A percentile compares a stretch with the other conserved stretches of the same genome.
Conservation (phyloP, 2,329 filamentous ascomycete genomes). For the Fusarium napiforme region DNA sequence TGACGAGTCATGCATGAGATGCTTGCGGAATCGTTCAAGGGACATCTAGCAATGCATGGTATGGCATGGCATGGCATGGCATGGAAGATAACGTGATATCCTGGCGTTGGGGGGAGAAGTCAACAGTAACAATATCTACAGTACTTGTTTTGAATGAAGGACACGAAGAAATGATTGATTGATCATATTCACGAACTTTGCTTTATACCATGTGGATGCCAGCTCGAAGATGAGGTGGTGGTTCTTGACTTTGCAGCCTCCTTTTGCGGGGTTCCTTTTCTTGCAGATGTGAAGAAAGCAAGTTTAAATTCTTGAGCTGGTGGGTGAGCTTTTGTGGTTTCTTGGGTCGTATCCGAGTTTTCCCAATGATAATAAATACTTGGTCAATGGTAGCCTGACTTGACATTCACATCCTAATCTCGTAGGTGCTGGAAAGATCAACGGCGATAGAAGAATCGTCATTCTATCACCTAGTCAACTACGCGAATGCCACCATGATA, state of each 20-base stretch:
- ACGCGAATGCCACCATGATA: not conserved
- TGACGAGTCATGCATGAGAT: constrained; percentile 11
- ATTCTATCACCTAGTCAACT: not conserved
- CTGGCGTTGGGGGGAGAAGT: constrained; percentile 35
- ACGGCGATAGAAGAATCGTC: not conserved
- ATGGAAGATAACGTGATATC: constrained; percentile 30
- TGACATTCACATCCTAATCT: not conserved
- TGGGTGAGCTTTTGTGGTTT: not conserved
- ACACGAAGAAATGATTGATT: constrained; percentile 30
- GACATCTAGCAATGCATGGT: constrained; percentile 1
- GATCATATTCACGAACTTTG: not conserved
- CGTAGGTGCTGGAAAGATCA: not conserved
- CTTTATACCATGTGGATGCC: not conserved
- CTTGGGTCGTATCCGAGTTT: not conserved
- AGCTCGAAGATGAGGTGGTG: not conserved
- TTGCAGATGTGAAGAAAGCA: not conserved
- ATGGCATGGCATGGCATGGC: constrained; percentile 1
- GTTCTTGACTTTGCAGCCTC: not conserved
- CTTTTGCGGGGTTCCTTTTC: not conserved
- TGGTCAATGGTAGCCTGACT: not conserved
- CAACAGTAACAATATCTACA: constrained; percentile 21
- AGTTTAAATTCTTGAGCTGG: not conserved
- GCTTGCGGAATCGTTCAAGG: constrained; percentile 9
- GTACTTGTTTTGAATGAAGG: constrained; percentile 24
- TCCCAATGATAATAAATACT: not conserved